Evolutionary conservation across 192 early-diverging fungal genomes (phyloP).

Genomic region (Mortierella antarctica): DNA sequence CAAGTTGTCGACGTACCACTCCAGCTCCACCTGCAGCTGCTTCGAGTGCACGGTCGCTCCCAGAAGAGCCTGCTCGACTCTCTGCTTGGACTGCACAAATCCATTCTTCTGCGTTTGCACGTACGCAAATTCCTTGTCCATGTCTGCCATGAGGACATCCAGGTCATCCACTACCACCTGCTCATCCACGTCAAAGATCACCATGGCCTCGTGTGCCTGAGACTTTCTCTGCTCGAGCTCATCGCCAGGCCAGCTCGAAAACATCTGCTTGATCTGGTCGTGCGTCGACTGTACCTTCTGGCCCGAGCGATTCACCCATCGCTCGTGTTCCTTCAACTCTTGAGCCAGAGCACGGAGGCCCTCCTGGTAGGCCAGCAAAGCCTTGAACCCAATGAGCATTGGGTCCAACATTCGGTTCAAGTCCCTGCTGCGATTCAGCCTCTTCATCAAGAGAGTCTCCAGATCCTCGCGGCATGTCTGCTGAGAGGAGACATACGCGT

Average conservation of each 20-base stretch:
- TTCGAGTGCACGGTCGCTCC: conserved; percentile 37
- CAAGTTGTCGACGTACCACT: conserved; percentile 24
- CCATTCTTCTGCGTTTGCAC: conserved; percentile 28
- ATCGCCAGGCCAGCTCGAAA: conserved; percentile 47
- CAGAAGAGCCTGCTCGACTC: conserved; percentile 19
- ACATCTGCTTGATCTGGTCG: conserved; percentile 49
- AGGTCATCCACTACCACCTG: conserved; percentile 42
- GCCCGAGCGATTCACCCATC: conserved; percentile 19
- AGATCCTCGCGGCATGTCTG: conserved; percentile 8
- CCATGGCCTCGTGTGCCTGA: conserved; percentile 26
- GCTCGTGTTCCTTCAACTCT: conserved; percentile 36
- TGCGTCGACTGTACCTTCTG: conserved; percentile 35
- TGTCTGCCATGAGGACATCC: conserved; percentile 42
- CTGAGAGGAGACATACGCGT: conserved; percentile 11
- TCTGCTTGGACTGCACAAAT: conserved; percentile 13
- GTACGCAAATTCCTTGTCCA: conserved; percentile 36
- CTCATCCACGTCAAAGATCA: conserved; percentile 50
- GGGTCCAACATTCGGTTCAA: conserved; percentile 23
- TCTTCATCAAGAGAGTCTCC: conserved; percentile 19
- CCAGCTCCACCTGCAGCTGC: conserved; percentile 36
- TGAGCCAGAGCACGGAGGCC: conserved; percentile 24
- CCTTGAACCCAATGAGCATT: conserved; percentile 19
- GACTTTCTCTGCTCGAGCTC: conserved; percentile 36
- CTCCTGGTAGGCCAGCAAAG: conserved; percentile 33
- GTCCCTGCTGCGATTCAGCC: conserved; percentile 11